Percentiles rank a stretch among this genome's conserved stretches.
Conservation (phyloP, 2,329 filamentous ascomycete genomes). For the Coniochaeta pulveracea region DNA sequence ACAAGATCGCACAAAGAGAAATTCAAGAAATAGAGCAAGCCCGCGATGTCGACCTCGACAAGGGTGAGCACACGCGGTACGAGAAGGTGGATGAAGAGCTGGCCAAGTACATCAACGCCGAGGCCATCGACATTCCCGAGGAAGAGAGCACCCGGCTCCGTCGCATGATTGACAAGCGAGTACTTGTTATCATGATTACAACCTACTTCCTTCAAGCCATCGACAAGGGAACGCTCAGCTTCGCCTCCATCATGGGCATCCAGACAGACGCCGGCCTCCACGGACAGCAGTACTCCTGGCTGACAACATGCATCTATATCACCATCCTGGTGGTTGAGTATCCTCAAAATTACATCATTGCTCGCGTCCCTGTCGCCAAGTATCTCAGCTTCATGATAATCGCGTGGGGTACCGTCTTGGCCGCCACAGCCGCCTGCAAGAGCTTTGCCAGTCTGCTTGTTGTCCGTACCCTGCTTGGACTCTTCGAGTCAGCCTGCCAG, state of each 20-base stretch:
- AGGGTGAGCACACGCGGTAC: constrained; percentile 40
- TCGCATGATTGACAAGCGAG: constrained; percentile 53
- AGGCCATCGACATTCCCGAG: constrained; percentile 41
- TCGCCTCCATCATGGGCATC: constrained; percentile 54
- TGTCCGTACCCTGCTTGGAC: constrained; percentile 55
- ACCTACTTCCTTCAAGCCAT: constrained; percentile 65
- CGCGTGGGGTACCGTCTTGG: constrained; percentile 50
- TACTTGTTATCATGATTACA: constrained; percentile 59
- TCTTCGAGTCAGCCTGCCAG: constrained; percentile 61
- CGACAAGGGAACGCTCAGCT: constrained; percentile 56
- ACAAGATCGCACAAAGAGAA: constrained; percentile 3
- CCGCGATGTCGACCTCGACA: constrained; percentile 20
- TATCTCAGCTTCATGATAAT: constrained; percentile 54
- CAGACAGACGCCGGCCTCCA: constrained; percentile 35
- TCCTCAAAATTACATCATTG: constrained; percentile 46
- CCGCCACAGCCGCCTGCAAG: constrained; percentile 47
- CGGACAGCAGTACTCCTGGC: constrained; percentile 50
- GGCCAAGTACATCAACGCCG: constrained; percentile 53
- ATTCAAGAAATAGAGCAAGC: constrained; percentile 6
- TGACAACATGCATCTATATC: constrained; percentile 66
- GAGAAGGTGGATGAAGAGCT: constrained; percentile 54
- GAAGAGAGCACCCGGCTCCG: constrained; percentile 52
- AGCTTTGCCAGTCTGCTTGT: constrained; percentile 48
- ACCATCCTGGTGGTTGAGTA: constrained; percentile 61
- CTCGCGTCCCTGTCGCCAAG: constrained; percentile 54